A percentile compares a stretch with the other conserved stretches of the same genome.
Conservation (phyloP, 2,329 filamentous ascomycete genomes). For the Ophiostoma tasmaniense region DNA sequence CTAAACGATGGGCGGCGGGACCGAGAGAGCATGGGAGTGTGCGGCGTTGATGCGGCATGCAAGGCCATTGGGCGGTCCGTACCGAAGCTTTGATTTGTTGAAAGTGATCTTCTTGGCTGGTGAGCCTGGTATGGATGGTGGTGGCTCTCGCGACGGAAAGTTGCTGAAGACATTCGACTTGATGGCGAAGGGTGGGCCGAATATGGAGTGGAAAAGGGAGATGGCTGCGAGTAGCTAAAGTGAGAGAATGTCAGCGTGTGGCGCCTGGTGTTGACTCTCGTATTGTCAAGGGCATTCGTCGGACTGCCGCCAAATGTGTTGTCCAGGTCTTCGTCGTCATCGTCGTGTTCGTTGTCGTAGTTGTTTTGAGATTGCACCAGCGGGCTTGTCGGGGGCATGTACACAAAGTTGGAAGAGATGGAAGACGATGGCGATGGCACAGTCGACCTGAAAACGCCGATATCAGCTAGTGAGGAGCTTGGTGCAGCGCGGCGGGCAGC, state of each 20-base stretch:
- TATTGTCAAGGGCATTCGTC: conserved; percentile 15
- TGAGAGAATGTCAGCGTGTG: conserved; percentile 62
- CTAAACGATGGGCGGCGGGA: conserved; percentile 61
- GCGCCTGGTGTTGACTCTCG: conserved; percentile 41
- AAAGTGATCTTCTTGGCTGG: conserved; percentile 67
- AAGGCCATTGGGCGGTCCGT: conserved; percentile 46
- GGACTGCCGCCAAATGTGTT: conserved; percentile 32
- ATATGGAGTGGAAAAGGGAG: conserved; percentile 20
- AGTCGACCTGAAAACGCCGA: conserved; percentile 28
- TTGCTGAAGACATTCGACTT: conserved; percentile 27
- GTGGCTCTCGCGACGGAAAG: conserved; percentile 48
- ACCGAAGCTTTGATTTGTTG: conserved; percentile 29
- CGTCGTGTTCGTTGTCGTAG: conserved; percentile 42
- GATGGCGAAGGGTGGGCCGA: conserved; percentile 20
- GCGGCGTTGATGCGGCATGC: conserved; percentile 35
- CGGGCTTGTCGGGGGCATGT: conserved; percentile 85
- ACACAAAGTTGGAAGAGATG: conserved; percentile 68
- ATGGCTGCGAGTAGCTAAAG: conserved; percentile 26
- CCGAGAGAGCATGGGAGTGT: conserved; percentile 42
- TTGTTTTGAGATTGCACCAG: conserved; percentile 83
- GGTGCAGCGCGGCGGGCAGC: conserved; percentile 27
- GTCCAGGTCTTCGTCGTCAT: conserved; percentile 30
- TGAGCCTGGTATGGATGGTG: conserved; percentile 63
- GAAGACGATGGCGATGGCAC: conserved; percentile 58
- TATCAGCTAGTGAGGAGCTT: neutral